Percentiles rank a stretch among this genome's conserved stretches.
phyloP scores from a whole-genome alignment of 495 filamentous ascomycete species.

The Xeromyces bisporus region DNA sequence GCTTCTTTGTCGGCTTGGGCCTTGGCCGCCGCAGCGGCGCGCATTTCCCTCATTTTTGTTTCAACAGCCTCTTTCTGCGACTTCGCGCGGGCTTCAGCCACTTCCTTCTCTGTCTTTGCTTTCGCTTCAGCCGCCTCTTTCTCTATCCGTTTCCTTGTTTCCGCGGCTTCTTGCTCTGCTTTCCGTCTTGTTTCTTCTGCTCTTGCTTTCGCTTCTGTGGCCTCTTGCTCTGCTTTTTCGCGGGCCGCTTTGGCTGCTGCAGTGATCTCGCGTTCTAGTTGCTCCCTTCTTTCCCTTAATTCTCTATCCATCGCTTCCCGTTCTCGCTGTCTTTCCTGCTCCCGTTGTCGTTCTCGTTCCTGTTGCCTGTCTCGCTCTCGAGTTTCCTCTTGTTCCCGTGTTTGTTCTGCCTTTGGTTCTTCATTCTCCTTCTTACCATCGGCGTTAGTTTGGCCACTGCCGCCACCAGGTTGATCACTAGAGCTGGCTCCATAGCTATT shows the following conservation, averaged over 20 bases:
- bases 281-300: constrained; percentile 29
- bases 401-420: no score
- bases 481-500: constrained; percentile 9
- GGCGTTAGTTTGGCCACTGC: constrained; percentile 6
- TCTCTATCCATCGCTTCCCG: constrained; percentile 41
- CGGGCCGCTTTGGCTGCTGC: constrained; percentile 29
- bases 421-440: no score
- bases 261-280: constrained; percentile 28
- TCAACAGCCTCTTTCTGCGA: constrained; percentile 17
- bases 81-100: constrained; percentile 13
- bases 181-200: constrained; percentile 30
- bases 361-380: constrained; percentile 47
- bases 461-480: constrained; percentile 6
- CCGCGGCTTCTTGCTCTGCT: constrained; percentile 18
- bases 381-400: constrained; percentile 13
- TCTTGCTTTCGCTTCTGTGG: constrained; percentile 26
- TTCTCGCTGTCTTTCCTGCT: constrained; percentile 40
- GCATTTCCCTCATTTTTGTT: constrained; percentile 13
- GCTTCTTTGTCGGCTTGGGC: constrained; percentile 22
- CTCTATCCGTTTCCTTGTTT: constrained; percentile 11
- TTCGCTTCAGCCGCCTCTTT: constrained; percentile 15
- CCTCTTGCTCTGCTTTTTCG: constrained; percentile 32
- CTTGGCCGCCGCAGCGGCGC: constrained; percentile 16
- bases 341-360: constrained; percentile 22
- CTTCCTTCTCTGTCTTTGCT: constrained; percentile 10